Evolutionary conservation across 805 yeast species (phyloP).

Genomic region (Ogataea ganodermae): DNA sequence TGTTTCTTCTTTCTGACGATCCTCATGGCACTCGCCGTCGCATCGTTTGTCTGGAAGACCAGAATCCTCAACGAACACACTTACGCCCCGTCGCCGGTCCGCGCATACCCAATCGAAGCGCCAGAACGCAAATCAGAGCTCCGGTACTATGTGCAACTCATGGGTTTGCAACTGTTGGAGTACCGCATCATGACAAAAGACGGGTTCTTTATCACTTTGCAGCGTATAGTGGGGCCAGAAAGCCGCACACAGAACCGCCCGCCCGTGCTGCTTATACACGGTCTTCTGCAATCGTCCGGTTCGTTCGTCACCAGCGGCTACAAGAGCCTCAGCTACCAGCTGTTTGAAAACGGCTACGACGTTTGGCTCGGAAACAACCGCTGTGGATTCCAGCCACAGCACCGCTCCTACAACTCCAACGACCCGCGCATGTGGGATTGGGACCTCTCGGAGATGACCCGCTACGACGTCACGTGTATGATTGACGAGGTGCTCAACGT

Average conservation of each 20-base stretch:
- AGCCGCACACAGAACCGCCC: slow-evolving; percentile 26
- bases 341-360: slow-evolving; percentile 59
- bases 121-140: slow-evolving; percentile 41
- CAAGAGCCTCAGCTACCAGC: slow-evolving; percentile 69
- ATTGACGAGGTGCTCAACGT: slow-evolving; percentile 55
- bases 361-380: slow-evolving; percentile 93
- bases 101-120: slow-evolving; percentile 36
- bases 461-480: slow-evolving; percentile 73
- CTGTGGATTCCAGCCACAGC: slow-evolving; percentile 79
- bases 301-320: slow-evolving; percentile 83
- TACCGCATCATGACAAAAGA: slow-evolving; percentile 71
- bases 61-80: slow-evolving; percentile 14
- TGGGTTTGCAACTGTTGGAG: slow-evolving; percentile 60
- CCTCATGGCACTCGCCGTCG: slow-evolving; percentile 29
- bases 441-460: slow-evolving; percentile 85
- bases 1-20: slow-evolving; percentile 28
- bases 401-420: slow-evolving; percentile 45
- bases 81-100: slow-evolving; percentile 7
- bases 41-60: slow-evolving; percentile 16
- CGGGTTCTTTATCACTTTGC: slow-evolving; percentile 71
- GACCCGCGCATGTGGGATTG: slow-evolving; percentile 83
- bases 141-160: slow-evolving; percentile 63
- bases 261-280: slow-evolving; percentile 83
- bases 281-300: slow-evolving; percentile 83
- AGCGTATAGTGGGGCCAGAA: slow-evolving; percentile 58